Evolutionary conservation across 148 eudicot species (phyloP), one percentile per base, ranked within the genome.

Genomic region (Rhododendron simsii): DNA sequence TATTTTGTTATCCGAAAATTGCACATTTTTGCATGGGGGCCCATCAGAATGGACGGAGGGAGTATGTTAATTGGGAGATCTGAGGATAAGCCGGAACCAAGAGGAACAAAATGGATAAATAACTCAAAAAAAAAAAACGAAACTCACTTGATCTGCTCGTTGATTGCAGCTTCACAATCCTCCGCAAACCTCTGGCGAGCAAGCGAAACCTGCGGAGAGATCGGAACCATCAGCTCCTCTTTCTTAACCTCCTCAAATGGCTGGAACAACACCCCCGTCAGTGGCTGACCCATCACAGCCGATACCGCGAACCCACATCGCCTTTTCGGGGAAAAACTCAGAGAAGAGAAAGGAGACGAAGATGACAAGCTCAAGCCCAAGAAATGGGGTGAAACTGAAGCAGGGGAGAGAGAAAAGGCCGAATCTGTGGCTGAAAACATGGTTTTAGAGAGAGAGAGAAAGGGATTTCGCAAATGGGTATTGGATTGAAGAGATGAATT

Each of bases 241-340:
- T 86, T 87, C 89, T 93, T 94, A 35, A 94, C 97, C 91, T 95
- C 98, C 84, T 94, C 96, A 79, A 95, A 94, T 1, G 98, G 98
- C 87, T 92, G 91, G 55, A 95, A 95, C 81, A 92, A 89, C 55
- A 95, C 86, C 21, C 98, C 98, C 10, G 92, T 91, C n/a, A 92
- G 79, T 11, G 90, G 59, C 78, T 44, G 44, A 74, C 23, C 26
- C 30, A 89, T 90, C 47, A 86, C 45, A 75, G 90, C 93, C 21
- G 83, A 85, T 16, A 82, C 87, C 20, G 35, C 82, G 6, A 84
- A 63, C 33, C 84, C 88, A 14, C 86, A 87, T 41, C 82, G 33
- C 41, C 23, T 88, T 80, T 80, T 86, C 23, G 88, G 82, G 15
- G 28, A 33, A 50, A 28, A 5, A 80, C 39, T 30, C 41, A 80